Evolutionary conservation across 495 filamentous ascomycete genomes (phyloP).

Genomic region (Talaromyces wortmannii): DNA sequence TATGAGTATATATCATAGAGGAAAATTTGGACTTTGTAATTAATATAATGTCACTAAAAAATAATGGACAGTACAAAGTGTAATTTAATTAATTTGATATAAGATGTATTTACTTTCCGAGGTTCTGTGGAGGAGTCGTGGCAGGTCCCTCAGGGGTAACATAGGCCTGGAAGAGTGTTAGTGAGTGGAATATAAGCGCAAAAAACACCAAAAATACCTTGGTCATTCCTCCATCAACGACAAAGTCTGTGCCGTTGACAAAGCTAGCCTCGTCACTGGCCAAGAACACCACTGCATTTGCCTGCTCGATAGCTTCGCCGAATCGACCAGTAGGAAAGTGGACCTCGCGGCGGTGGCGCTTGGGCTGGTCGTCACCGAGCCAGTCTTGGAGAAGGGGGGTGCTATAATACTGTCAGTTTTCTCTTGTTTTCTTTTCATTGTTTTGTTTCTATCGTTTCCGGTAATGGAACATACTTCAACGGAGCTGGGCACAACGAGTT

Average conservation of each 20-base stretch:
- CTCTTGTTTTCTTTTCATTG: too few species aligned
- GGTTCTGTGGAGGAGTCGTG: slow-evolving; percentile 62
- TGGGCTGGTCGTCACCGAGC: slow-evolving; percentile 82
- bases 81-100: too few species aligned
- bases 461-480: slow-evolving; percentile 54
- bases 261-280: slow-evolving; percentile 94
- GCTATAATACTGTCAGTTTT: slow-evolving; percentile 22
- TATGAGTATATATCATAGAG: neutral
- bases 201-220: slow-evolving; percentile 40
- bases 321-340: slow-evolving; percentile 96
- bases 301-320: slow-evolving; percentile 92
- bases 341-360: slow-evolving; percentile 80
- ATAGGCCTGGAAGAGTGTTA: slow-evolving; percentile 55
- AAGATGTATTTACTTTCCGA: slow-evolving; percentile 18
- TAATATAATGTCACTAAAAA: too few species aligned
- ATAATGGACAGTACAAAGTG: too few species aligned
- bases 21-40: too few species aligned
- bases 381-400: slow-evolving; percentile 86
- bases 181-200: neutral
- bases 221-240: slow-evolving; percentile 95
- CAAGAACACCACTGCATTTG: slow-evolving; percentile 87
- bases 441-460: neutral
- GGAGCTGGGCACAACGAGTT: slow-evolving; percentile 91
- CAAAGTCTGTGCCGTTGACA: slow-evolving; percentile 86
- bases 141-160: slow-evolving; percentile 84